Percentiles rank a stretch among this genome's conserved stretches.
Evolutionary conservation across 176 grass and related monocot genomes (phyloP).

Genomic region (Puccinellia tenuiflora): DNA sequence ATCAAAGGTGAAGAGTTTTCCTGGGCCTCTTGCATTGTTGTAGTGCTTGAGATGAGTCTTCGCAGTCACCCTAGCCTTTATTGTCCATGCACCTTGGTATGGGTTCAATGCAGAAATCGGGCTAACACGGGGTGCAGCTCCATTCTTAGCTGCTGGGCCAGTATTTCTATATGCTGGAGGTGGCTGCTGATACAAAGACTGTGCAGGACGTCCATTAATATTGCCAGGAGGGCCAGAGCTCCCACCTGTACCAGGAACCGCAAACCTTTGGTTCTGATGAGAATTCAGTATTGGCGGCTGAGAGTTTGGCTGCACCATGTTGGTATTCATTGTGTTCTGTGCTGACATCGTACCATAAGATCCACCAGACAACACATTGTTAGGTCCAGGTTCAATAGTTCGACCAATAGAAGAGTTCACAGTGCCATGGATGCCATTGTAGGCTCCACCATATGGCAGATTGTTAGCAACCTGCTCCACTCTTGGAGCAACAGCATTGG

Average conservation of each 20-base stretch:
- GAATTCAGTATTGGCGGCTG: slow-evolving; percentile 30
- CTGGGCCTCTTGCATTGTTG: slow-evolving; percentile 50
- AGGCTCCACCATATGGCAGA: slow-evolving; percentile 29
- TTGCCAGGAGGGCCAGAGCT: slow-evolving; percentile 39
- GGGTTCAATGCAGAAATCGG: slow-evolving; percentile 80
- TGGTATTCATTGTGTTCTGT: slow-evolving; percentile 22
- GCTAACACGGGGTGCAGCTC: slow-evolving; percentile 36
- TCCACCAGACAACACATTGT: slow-evolving; percentile 33
- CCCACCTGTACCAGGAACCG: slow-evolving; percentile 33
- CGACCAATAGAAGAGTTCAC: slow-evolving; percentile 9
- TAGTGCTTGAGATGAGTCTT: slow-evolving; percentile 55
- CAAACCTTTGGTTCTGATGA: slow-evolving; percentile 63
- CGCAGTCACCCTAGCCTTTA: slow-evolving; percentile 75
- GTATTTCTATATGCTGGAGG: slow-evolving; percentile 57
- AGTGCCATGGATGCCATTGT: slow-evolving; percentile 23
- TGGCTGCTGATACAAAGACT: slow-evolving; percentile 48
- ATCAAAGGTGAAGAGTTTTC: slow-evolving; percentile 87
- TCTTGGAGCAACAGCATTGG: slow-evolving; percentile 28
- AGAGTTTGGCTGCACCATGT: slow-evolving; percentile 23
- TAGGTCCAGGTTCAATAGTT: slow-evolving; percentile 25
- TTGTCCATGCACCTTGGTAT: slow-evolving; percentile 68
- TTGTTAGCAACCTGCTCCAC: slow-evolving; percentile 36
- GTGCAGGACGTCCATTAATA: slow-evolving; percentile 33
- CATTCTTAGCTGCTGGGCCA: slow-evolving; percentile 61
- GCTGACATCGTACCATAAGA: slow-evolving; percentile 21